Conservation (phyloP, 805 yeast genomes). For the Saccharomycopsis schoenii region DNA sequence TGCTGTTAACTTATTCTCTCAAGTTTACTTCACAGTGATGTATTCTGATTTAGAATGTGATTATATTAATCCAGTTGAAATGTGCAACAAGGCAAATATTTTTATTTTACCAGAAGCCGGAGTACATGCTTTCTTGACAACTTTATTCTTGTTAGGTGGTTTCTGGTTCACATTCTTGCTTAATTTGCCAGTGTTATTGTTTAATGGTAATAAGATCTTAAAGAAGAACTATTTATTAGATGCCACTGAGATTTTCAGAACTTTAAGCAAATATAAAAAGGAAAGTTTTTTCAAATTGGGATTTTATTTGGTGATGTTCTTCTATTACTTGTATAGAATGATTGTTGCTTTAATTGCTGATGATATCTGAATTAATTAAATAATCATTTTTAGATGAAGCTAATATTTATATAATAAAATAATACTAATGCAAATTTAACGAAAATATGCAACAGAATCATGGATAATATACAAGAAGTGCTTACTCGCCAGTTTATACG, state of each 20-base stretch:
- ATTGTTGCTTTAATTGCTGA: constrained; percentile 83
- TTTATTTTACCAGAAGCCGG: constrained; percentile 86
- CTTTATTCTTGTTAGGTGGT: constrained; percentile 71
- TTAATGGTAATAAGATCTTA: constrained; percentile 69
- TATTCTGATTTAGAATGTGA: constrained; percentile 93
- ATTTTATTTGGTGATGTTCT: constrained; percentile 84
- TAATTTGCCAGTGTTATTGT: constrained; percentile 76
- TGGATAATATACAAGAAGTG: too few species aligned
- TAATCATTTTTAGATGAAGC: neutral
- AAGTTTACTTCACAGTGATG: constrained; percentile 92
- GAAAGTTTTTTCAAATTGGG: constrained; percentile 87
- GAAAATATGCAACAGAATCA: too few species aligned
- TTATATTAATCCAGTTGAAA: constrained; percentile 93
- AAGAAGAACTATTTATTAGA: constrained; percentile 80
- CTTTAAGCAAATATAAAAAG: constrained; percentile 84
- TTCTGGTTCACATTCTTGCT: constrained; percentile 85
- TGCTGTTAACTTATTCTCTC: constrained; percentile 80
- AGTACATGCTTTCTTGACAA: constrained; percentile 62
- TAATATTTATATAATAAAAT: too few species aligned
- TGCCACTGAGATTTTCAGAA: constrained; percentile 95
- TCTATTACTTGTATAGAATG: constrained; percentile 93
- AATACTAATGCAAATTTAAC: too few species aligned
- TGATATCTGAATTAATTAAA: constrained; percentile 26
- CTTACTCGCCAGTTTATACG: too few species aligned
- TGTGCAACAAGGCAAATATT: constrained; percentile 86